Conservation (phyloP, 352 stramenopile species). For the Pythium pyrilobum region DNA sequence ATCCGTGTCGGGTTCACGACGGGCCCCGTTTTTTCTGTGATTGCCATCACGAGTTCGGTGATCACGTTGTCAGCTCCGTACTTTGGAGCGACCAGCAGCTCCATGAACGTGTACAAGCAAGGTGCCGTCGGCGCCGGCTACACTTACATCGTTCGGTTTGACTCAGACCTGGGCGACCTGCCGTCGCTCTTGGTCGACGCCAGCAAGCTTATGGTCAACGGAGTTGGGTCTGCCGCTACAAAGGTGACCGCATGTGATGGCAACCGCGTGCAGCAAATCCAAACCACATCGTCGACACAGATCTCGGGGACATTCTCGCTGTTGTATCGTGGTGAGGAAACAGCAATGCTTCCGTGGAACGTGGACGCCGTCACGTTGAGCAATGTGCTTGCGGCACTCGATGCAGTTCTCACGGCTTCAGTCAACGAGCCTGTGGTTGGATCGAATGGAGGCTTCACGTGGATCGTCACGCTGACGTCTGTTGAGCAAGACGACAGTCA, state of each 20-base stretch:
- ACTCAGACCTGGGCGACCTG: conserved; percentile 71
- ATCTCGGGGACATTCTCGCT: conserved; percentile 88
- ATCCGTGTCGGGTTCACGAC: conserved; percentile 82
- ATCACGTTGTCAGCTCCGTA: conserved; percentile 90
- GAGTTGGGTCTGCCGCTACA: conserved; percentile 20
- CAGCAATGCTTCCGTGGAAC: conserved; percentile 67
- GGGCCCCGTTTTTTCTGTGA: conserved; percentile 86
- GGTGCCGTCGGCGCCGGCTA: conserved; percentile 34
- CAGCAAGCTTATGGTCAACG: conserved; percentile 34
- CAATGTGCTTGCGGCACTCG: conserved; percentile 59
- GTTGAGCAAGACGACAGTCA: conserved; percentile 37
- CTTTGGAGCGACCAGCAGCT: conserved; percentile 38
- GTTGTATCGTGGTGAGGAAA: conserved; percentile 60
- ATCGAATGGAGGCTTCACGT: conserved; percentile 60
- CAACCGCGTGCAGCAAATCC: conserved; percentile 70
- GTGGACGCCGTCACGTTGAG: conserved; percentile 43
- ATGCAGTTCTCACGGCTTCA: conserved; percentile 63
- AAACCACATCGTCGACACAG: conserved; percentile 36
- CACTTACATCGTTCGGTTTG: conserved; percentile 71
- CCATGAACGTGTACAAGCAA: conserved; percentile 84
- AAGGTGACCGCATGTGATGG: conserved; percentile 85
- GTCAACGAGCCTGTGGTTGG: conserved; percentile 32
- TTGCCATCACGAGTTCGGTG: conserved; percentile 42
- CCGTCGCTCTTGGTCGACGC: conserved; percentile 47
- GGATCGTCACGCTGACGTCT: conserved; percentile 84